Base-by-base conservation (phyloP, 2,329 filamentous ascomycete species). In the Xylaria sp. region DNA sequence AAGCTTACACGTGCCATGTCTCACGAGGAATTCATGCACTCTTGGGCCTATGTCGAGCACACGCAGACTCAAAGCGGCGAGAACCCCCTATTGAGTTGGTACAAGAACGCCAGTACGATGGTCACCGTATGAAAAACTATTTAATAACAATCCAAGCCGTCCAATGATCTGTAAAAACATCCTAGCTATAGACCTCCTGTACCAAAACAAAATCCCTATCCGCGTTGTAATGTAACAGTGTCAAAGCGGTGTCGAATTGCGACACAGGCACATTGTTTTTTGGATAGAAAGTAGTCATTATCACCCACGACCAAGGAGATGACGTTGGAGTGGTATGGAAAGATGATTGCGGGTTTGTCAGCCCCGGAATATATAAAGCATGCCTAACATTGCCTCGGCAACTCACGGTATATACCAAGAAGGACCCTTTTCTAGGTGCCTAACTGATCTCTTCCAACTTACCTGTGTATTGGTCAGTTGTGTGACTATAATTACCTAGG, bases 41-140 rank as follows among this genome's bases (percentile, higher is more conserved):
- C 92, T 64, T 97, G 97, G 93, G 94, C 95, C 6, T 93, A 93
- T 78, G 85, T 97, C 58, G 93, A 96, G 78, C 93, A 97, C 76
- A 98, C 95, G 23, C 87, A 92, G 84, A 97, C 94, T 51, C 86
- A 87, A 75, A 97, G 91, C 78, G 96, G 96, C 21, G 96, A 99
- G 84, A 98, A 98, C 79, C 95, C 95, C 53, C 82, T 99, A 77
- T 79, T 98, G 80, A 92, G 85, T 75, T 98, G 96, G 91, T 99
- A 98, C 82, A 92, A 93, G 82, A 99, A 99, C 81, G 94, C 95
- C 62, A 96, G 92, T 80, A 92, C 98, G 75, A 88, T 98, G 87
- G 91, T 93, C 29, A 71, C 63, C 54, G 61, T 69, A 60, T 71
- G n/a, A 65, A 60, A 48, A 27, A 5, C 10, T 42, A 18, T 8